Evolutionary conservation across 495 filamentous ascomycete genomes (phyloP), one percentile per base, ranked within the genome.

Genomic region (Bathelium albidoporum): DNA sequence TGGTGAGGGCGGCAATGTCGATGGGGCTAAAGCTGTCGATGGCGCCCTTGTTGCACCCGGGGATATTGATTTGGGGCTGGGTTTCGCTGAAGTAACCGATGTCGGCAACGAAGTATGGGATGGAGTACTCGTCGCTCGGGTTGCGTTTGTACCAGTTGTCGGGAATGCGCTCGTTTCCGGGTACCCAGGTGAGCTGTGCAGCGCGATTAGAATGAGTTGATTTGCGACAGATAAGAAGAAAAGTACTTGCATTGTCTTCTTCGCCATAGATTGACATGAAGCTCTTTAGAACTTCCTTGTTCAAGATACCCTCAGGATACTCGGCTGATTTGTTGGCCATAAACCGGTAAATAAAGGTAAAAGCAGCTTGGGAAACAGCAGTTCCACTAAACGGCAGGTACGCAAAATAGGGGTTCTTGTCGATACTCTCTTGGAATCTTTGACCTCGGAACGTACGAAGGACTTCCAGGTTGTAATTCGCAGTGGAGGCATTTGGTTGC

Each of bases 101-200:
- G 29, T 70, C 72, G 43, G 60, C 18, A 12, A 53, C 16, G 59
- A 69, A 67, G 67, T 72, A 81, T 2, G 66, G 70, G 60, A 80
- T 69, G 2, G 73, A 71, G 62, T 82, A 79, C 22, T 75, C 63
- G 28, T 70, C 68, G 44, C n/a, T 39, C 1, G 28, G 34, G 58
- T 65, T 68, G 2, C 81, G 77, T 55, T 78, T 80, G 72, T 85
- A 85, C 83, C 82, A 86, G 65, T 86, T 87, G 31, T 82, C 75
- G 0, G 84, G 84, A 34, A 75, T 73, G n/a, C 62, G 61, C 59
- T 75, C 72, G 29, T 70, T 39, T 16, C 73, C 73, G 16, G 43
- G 59, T 2, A 52, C 64, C 64, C 64, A 69, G 0, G 18, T 39
- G 29, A 59, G 62, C 63, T 65, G 36, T 32, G 28, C 14, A 20